Evolutionary conservation across 495 filamentous ascomycete species (phyloP).

Genomic region (Barbatosphaeria neglecta): DNA sequence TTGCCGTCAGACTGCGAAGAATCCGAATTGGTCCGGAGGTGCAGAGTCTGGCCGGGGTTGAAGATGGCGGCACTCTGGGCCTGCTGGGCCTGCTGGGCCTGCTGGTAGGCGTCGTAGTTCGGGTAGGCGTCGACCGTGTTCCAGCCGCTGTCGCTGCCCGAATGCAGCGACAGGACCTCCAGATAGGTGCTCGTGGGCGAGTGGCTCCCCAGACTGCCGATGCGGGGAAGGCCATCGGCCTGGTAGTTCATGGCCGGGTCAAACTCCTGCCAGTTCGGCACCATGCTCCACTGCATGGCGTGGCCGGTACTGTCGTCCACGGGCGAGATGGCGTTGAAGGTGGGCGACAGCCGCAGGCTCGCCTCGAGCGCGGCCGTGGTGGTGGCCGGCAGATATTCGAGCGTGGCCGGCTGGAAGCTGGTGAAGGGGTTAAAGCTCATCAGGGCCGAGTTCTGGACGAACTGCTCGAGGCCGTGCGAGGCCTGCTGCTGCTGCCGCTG

Average conservation of each 20-base stretch:
- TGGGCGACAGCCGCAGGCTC: constrained; percentile 51
- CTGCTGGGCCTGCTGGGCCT: constrained; percentile 33
- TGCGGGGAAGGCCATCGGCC: constrained; percentile 39
- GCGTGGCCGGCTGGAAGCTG: constrained; percentile 43
- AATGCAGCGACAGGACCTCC: constrained; percentile 67
- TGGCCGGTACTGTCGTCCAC: constrained; percentile 51
- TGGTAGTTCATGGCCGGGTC: constrained; percentile 44
- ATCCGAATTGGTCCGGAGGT: constrained; percentile 73
- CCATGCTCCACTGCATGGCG: constrained; percentile 43
- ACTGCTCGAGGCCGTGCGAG: constrained; percentile 38
- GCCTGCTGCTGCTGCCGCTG: constrained; percentile 37
- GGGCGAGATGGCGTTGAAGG: constrained; percentile 48
- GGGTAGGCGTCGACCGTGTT: constrained; percentile 51
- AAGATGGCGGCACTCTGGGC: constrained; percentile 56
- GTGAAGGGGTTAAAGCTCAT: constrained; percentile 39
- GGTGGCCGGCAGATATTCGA: constrained; percentile 60
- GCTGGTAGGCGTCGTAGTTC: constrained; percentile 35
- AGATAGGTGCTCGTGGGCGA: constrained; percentile 75
- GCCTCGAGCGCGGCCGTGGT: constrained; percentile 54
- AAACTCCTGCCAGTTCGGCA: constrained; percentile 66
- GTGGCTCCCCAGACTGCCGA: constrained; percentile 54
- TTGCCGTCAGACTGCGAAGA: constrained; percentile 63
- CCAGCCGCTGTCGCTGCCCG: constrained; percentile 81
- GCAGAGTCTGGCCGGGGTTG: constrained; percentile 76
- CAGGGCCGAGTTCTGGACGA: constrained; percentile 35